These are phyloP conservation scores for Yamadazyma dendronema DNA, from an alignment of 1,139 yeast genomes.

Conservation along the genomic window DNA sequence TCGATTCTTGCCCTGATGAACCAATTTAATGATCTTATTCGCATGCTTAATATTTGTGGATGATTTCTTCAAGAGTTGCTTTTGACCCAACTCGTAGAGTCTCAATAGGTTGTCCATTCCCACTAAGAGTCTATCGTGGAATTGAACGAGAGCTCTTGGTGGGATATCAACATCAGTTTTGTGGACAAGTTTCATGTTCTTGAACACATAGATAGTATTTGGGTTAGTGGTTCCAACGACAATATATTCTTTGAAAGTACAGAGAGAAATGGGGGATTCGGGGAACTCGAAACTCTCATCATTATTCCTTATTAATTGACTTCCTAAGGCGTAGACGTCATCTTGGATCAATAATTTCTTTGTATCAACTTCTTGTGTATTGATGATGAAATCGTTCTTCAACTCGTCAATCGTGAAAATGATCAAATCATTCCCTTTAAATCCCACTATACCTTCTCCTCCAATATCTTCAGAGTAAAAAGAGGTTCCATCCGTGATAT, in stretches of 20 bases:
- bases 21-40: slow-evolving; percentile 48
- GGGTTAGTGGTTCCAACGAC: slow-evolving; percentile 30
- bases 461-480: slow-evolving; percentile 67
- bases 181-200: slow-evolving; percentile 46
- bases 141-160: slow-evolving; percentile 51
- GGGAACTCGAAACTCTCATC: slow-evolving; percentile 1
- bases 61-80: slow-evolving; percentile 72
- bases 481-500: slow-evolving; percentile 39
- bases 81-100: slow-evolving; percentile 72
- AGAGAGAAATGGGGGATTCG: slow-evolving; percentile 9
- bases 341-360: slow-evolving; percentile 13
- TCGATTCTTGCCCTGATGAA: slow-evolving; percentile 52
- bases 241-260: slow-evolving; percentile 15
- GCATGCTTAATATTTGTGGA: slow-evolving; percentile 39
- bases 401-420: slow-evolving; percentile 61
- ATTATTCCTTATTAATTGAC: slow-evolving; percentile 2
- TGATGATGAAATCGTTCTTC: slow-evolving; percentile 36
- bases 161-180: slow-evolving; percentile 54
- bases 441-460: slow-evolving; percentile 62
- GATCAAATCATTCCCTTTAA: slow-evolving; percentile 49
- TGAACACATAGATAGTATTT: slow-evolving; percentile 6
- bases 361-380: slow-evolving; percentile 14
- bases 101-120: slow-evolving; percentile 57
- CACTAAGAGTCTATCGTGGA: slow-evolving; percentile 61
- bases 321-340: slow-evolving; percentile 4